Conservation (phyloP, 805 yeast genomes). For the Tetrapisispora namnaoensis region DNA sequence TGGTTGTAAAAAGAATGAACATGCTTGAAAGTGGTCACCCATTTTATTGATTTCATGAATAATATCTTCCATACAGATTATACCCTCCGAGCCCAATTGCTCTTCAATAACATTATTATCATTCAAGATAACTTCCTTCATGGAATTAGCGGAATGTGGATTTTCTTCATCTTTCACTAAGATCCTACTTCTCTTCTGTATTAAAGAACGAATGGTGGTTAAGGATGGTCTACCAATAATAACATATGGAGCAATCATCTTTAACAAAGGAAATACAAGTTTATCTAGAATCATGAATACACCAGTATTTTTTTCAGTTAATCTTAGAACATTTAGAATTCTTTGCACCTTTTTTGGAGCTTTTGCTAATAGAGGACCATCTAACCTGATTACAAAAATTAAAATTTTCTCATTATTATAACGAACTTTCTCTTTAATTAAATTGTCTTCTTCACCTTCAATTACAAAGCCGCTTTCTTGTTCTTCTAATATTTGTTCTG, state of each 20-base stretch:
- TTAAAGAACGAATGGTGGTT: slow-evolving; percentile 56
- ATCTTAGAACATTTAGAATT: slow-evolving; percentile 51
- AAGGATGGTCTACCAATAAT: slow-evolving; percentile 70
- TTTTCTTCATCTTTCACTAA: slow-evolving; percentile 24
- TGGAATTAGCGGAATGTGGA: slow-evolving; percentile 18
- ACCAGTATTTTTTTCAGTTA: slow-evolving; percentile 52
- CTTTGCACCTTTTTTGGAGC: slow-evolving; percentile 57
- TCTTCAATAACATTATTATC: slow-evolving; percentile 72
- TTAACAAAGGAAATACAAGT: slow-evolving; percentile 52
- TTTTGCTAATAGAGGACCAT: slow-evolving; percentile 53
- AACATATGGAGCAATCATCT: slow-evolving; percentile 61
- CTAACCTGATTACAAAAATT: slow-evolving; percentile 56
- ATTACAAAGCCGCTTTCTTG: slow-evolving; percentile 10
- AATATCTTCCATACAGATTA: slow-evolving; percentile 73
- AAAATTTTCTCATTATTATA: slow-evolving; percentile 41
- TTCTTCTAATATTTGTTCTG: slow-evolving; percentile 7
- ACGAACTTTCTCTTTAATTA: slow-evolving; percentile 25
- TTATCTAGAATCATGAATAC: slow-evolving; percentile 59
- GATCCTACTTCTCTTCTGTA: slow-evolving; percentile 69
- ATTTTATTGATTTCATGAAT: slow-evolving; percentile 57
- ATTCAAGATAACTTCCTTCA: slow-evolving; percentile 44
- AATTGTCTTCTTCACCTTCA: slow-evolving; percentile 24
- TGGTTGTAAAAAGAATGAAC: slow-evolving; percentile 56
- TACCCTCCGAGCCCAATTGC: slow-evolving; percentile 54
- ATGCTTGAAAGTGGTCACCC: slow-evolving; percentile 55